Percentiles rank a stretch among this genome's conserved stretches.
Conservation (phyloP, 257 asterid genomes). For the Jacaranda mimosifolia region DNA sequence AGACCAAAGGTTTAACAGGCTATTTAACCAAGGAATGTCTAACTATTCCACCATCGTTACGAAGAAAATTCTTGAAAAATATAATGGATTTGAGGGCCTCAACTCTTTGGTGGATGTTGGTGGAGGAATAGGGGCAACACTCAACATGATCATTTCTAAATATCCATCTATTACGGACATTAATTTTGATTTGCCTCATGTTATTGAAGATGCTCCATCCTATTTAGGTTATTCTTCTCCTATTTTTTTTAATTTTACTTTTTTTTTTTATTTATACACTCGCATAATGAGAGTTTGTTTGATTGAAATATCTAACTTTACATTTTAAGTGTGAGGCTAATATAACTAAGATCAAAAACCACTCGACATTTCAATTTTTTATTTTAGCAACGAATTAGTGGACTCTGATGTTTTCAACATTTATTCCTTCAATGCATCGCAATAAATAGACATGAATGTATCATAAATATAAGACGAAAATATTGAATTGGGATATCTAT, state of each 20-base stretch:
- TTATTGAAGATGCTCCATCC: constrained; percentile 47
- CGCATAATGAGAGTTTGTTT: too few species aligned
- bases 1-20: not conserved
- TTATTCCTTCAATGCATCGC: too few species aligned
- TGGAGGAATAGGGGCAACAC: constrained; percentile 67
- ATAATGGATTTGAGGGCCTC: constrained; percentile 28
- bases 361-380: too few species aligned
- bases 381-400: too few species aligned
- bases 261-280: not conserved
- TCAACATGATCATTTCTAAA: constrained; percentile 53
- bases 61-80: not conserved
- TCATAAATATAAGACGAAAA: too few species aligned
- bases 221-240: constrained; percentile 34
- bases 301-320: too few species aligned
- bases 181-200: constrained; percentile 70
- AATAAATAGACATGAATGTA: too few species aligned
- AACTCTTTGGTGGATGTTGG: constrained; percentile 69
- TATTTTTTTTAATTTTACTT: not conserved
- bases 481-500: too few species aligned
- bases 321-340: too few species aligned
- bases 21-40: constrained; percentile 13
- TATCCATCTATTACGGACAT: constrained; percentile 62
- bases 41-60: not conserved
- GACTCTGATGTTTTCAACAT: too few species aligned
- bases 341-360: too few species aligned